Conservation (phyloP, 176 grass and related monocot species). For the Musa acuminata region DNA sequence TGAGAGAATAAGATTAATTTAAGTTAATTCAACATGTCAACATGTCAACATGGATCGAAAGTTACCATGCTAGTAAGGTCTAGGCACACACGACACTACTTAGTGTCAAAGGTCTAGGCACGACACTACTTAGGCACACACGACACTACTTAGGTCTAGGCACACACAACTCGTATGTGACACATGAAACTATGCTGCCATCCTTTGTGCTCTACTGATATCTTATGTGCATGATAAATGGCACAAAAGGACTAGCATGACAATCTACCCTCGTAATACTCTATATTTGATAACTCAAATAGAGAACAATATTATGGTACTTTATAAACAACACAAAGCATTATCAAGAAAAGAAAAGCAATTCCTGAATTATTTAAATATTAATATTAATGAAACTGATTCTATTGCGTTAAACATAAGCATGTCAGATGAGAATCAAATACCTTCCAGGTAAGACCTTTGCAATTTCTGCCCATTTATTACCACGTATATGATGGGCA, state of each 20-base stretch:
- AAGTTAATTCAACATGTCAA: too few species aligned
- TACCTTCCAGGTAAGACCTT: constrained; percentile 98
- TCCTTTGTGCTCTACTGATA: background rate
- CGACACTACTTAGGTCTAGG: too few species aligned
- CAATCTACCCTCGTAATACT: too few species aligned
- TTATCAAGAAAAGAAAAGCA: background rate
- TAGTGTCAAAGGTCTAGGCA: too few species aligned
- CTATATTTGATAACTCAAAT: too few species aligned
- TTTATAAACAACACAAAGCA: background rate
- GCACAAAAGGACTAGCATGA: background rate
- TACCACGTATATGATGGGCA: constrained; percentile 68
- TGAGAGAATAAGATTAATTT: too few species aligned
- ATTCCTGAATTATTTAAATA: background rate
- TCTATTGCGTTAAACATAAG: background rate
- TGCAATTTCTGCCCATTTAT: constrained; percentile 99
- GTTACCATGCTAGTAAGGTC: too few species aligned
- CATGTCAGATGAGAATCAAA: background rate
- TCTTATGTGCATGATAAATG: background rate
- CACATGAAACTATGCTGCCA: background rate
- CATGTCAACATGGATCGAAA: too few species aligned
- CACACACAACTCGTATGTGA: too few species aligned
- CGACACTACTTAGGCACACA: too few species aligned
- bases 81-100: too few species aligned
- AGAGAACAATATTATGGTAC: too few species aligned
- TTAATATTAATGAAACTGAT: background rate